A percentile compares a stretch with the other conserved stretches of the same genome.
phyloP scores from a whole-genome alignment of 176 grass and related monocot genomes.

The Carex kokanica region DNA sequence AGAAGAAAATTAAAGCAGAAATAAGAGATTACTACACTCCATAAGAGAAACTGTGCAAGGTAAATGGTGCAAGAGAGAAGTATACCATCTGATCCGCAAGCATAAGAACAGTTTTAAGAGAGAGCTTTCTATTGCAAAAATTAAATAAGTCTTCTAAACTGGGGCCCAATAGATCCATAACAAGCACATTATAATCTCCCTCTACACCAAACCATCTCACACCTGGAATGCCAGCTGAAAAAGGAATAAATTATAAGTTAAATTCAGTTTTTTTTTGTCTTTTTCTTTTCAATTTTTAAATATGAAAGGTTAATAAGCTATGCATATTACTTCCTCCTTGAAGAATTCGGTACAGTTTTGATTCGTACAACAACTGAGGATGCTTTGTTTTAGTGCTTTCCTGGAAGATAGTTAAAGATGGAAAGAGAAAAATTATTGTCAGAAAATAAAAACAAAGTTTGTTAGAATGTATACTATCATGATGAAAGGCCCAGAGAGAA shows the following conservation, averaged over 20 bases:
- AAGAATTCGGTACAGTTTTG: conserved; percentile 88
- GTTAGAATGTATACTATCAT: conserved; percentile 20
- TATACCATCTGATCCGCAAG: conserved; percentile 92
- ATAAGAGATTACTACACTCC: conserved; percentile 6
- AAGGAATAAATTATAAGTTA: conserved; percentile 2
- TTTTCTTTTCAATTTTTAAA: neutral
- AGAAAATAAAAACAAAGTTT: conserved; percentile 7
- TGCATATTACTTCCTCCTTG: conserved; percentile 80
- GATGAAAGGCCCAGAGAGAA: conserved; percentile 12
- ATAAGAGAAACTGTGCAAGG: neutral
- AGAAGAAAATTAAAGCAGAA: conserved; percentile 20
- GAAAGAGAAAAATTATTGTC: conserved; percentile 19
- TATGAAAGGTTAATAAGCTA: conserved; percentile 1
- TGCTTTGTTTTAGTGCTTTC: conserved; percentile 93
- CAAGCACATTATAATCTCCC: conserved; percentile 90
- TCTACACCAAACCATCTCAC: conserved; percentile 91
- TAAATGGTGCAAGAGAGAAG: neutral
- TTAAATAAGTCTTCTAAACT: conserved; percentile 87
- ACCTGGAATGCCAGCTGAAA: conserved; percentile 73
- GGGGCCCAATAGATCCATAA: conserved; percentile 80
- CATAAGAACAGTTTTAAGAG: conserved; percentile 90
- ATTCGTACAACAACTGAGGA: conserved; percentile 88
- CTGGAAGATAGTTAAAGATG: conserved; percentile 37
- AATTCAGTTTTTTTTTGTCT: neutral
- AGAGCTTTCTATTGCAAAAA: conserved; percentile 80